These are phyloP conservation scores for Apiospora phragmitis DNA, from an alignment of 2,329 filamentous ascomycete genomes.

Conservation along the genomic window DNA sequence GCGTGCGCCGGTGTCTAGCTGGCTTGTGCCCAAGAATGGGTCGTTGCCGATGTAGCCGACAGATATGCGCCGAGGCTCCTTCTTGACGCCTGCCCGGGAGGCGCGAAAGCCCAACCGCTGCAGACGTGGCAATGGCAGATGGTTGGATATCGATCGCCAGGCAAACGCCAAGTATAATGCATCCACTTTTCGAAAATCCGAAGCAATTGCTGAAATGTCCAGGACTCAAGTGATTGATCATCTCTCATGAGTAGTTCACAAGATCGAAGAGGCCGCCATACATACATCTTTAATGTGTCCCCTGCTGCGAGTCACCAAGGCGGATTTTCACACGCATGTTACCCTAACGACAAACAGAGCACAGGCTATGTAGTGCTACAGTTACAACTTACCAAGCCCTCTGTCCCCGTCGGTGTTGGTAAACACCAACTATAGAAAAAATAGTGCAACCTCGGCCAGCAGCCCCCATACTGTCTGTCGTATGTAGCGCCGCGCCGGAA, in stretches of 20 bases:
- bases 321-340: background rate
- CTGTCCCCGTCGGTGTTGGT: background rate
- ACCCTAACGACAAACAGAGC: background rate
- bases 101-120: background rate
- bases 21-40: background rate
- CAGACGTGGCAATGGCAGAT: background rate
- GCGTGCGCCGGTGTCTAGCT: background rate
- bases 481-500: background rate
- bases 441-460: background rate
- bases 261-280: background rate
- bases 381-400: no score
- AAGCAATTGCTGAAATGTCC: background rate
- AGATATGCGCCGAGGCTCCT: background rate
- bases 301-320: background rate
- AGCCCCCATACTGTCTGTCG: background rate
- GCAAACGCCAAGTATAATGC: background rate
- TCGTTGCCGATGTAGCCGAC: background rate
- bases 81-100: background rate
- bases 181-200: background rate
- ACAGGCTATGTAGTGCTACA: no score
- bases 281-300: background rate
- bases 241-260: background rate
- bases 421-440: background rate
- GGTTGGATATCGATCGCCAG: background rate
- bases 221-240: background rate